A percentile compares a stretch with the other conserved stretches of the same genome.
phyloP scores from a whole-genome alignment of 176 grass and related monocot species.

The Oryza australiensis region DNA sequence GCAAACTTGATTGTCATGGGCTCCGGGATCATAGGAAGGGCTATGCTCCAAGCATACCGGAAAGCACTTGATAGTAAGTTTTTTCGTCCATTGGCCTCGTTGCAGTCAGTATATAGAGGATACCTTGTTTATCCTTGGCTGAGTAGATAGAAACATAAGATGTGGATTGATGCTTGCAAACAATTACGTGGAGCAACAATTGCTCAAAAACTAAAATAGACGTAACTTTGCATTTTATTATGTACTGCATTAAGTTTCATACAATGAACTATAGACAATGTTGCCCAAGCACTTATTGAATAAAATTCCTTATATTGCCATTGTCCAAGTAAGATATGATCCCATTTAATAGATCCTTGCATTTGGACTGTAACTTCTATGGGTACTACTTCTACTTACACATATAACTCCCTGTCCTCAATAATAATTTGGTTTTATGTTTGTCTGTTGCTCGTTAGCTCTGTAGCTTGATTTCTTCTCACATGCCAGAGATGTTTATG shows the following conservation, averaged over 20 bases:
- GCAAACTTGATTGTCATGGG: slow-evolving; percentile 93
- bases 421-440: not conserved
- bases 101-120: not conserved
- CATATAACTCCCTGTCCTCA: not conserved
- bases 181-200: slow-evolving; percentile 8
- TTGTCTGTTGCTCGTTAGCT: not conserved
- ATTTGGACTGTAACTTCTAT: slow-evolving; percentile 3
- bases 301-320: not conserved
- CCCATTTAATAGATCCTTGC: not conserved
- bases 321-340: not conserved
- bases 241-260: not conserved
- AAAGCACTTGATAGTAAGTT: slow-evolving; percentile 91
- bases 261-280: not conserved
- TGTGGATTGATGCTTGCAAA: not conserved
- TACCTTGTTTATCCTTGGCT: not conserved
- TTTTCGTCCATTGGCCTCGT: not conserved
- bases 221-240: not conserved
- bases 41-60: slow-evolving; percentile 86
- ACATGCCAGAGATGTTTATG: not conserved
- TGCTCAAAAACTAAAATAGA: not conserved
- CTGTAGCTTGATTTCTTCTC: slow-evolving; percentile 1
- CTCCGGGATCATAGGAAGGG: slow-evolving; percentile 82
- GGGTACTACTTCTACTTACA: not conserved
- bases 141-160: not conserved
- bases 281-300: not conserved